These are phyloP conservation scores for Acmispon strigosus DNA, from an alignment of 306 rosid species.

Conservation along the genomic window DNA sequence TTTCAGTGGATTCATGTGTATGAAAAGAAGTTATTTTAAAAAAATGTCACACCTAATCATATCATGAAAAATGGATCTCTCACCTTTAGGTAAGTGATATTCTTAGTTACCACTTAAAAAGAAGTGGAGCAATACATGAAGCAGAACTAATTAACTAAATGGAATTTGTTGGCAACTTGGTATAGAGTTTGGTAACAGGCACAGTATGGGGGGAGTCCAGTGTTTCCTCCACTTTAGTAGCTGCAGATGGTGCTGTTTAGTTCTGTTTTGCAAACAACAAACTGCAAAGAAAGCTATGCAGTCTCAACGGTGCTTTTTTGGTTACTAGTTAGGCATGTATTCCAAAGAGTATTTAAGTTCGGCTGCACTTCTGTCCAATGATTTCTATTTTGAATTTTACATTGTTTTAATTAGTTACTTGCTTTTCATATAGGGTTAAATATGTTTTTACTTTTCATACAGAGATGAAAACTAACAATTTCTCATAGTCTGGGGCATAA, in stretches of 20 bases:
- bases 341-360: neutral
- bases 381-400: neutral
- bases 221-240: conserved; percentile 1
- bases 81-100: too few species aligned
- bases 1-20: too few species aligned
- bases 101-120: neutral
- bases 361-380: neutral
- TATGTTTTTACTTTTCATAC: too few species aligned
- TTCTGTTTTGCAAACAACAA: conserved; percentile 15
- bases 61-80: too few species aligned
- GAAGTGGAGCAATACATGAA: conserved; percentile 7
- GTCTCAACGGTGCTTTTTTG: neutral
- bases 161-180: neutral
- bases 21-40: too few species aligned
- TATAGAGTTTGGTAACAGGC: neutral
- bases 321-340: neutral
- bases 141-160: neutral
- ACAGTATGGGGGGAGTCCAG: neutral
- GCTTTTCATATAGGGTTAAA: too few species aligned
- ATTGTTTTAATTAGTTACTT: neutral
- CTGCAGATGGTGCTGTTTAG: conserved; percentile 21
- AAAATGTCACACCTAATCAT: too few species aligned
- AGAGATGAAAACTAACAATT: too few species aligned
- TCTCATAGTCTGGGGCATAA: too few species aligned
- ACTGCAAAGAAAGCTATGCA: conserved; percentile 3